These are phyloP conservation scores for Boletus holoroseus DNA, from an alignment of 1,284 basidiomycete genomes.

Conservation along the genomic window DNA sequence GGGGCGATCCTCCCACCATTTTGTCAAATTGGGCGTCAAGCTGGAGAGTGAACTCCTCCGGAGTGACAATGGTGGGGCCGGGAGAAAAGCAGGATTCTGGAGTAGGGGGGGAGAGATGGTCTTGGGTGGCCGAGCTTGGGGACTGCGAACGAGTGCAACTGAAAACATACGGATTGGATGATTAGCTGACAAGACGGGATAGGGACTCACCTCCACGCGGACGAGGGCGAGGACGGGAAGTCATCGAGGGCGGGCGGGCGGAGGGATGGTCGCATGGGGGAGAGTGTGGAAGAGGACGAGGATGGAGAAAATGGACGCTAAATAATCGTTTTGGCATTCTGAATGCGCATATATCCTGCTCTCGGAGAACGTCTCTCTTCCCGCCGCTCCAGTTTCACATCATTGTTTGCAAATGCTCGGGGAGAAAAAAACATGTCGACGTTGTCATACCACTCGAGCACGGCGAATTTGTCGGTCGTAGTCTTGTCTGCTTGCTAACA, in stretches of 20 bases:
- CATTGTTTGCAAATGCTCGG: background rate
- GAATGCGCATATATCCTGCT: background rate
- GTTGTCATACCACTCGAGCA: background rate
- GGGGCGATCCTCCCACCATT: background rate
- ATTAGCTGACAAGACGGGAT: too few species aligned
- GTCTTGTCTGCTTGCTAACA: background rate
- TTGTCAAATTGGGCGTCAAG: slow-evolving; percentile 14
- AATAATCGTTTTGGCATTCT: slow-evolving; percentile 16
- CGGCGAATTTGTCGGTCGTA: background rate
- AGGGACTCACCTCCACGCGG: slow-evolving; percentile 25
- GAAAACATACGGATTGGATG: background rate
- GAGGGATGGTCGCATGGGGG: slow-evolving; percentile 9
- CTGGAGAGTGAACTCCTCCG: slow-evolving; percentile 20
- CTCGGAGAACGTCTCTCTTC: slow-evolving; percentile 6
- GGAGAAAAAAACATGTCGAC: background rate
- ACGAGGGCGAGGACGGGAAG: slow-evolving; percentile 21
- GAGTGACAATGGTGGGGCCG: slow-evolving; percentile 8
- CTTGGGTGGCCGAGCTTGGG: slow-evolving; percentile 12
- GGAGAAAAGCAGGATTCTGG: slow-evolving; percentile 16
- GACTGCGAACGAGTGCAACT: slow-evolving; percentile 21
- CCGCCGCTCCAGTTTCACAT: slow-evolving; percentile 10
- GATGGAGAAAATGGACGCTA: background rate
- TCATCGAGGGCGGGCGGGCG: background rate
- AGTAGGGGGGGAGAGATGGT: slow-evolving; percentile 18
- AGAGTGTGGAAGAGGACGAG: background rate